Base-by-base conservation (phyloP, 306 rosid genomes). In the Rubus idaeus region DNA sequence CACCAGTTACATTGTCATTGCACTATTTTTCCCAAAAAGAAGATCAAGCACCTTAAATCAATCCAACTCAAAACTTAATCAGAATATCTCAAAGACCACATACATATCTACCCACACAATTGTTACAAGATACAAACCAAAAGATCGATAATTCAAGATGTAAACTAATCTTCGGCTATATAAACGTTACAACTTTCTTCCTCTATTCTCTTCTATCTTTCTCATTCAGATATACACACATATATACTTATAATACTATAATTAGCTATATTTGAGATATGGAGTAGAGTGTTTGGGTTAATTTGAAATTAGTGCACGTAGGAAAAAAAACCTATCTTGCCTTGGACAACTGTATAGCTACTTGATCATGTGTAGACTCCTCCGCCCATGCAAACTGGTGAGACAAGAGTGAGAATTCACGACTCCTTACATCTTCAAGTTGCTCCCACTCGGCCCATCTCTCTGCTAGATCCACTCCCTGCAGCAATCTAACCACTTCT, bases 401-500 rank as follows among this genome's bases (percentile, higher is more conserved):
- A 73, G 91, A 84, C 82, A 68, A 74, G 44, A 66, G 85, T 30
- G 89, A 75, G 44, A 83, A 74, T 56, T 90, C 91, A 78, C 70
- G 82, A 81, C 69, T 87, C 84, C 90, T 88, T 9, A 57, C 81
- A 71, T 85, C 89, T 78, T 89, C 96, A 52, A 85, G 89, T 70
- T 88, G 89, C 76, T 88, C 83, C 98, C 98, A 93, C 37, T 88
- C 86, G 3, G 88, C 95, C 98, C 98, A 93, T 85, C 91, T 84
- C 82, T 91, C 89, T 12, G 90, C 91, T 76, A 93, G 78, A 5
- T 87, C 92, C 16, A 82, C 89, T 76, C 93, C 96, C 68, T 71
- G 83, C 82, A 93, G 85, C 88, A 93, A 76, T 74, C 78, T 76
- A 16, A 91, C 87, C 11, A 93, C 95, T 76, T 91, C 82, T 11